Base-by-base conservation (phyloP, 2,329 filamentous ascomycete genomes). In the Orbilia ellipsospora region DNA sequence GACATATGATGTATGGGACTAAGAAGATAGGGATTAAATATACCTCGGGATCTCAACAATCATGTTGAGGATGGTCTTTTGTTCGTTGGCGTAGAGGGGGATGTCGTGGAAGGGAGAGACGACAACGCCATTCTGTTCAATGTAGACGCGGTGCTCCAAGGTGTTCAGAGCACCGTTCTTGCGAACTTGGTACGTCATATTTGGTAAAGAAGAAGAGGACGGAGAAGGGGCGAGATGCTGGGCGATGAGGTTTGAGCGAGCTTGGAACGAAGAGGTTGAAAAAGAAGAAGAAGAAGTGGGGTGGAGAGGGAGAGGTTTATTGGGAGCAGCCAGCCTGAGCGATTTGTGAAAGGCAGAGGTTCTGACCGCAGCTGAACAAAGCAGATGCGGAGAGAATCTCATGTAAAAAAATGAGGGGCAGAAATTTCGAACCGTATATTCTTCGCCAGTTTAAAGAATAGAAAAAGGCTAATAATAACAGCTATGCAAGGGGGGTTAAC, bases 71-170 rank as follows among this genome's bases (percentile, higher is more conserved):
- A 98, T 86, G 80, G 91, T 96, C 88, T 97, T 89, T 87, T 97
- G 77, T 57, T 80, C 78, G 74, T 99, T 97, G 90, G 94, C 94
- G 83, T 93, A 99, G 80, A 99, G 92, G 77, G 95, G 95, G 80
- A 99, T 93, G 83, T 99, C 95, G 87, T 99, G 95, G 89, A 97
- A 99, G 80, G 94, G 92, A 78, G 94, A 98, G 84, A 98, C 84
- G 80, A 92, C 92, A 79, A 92, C 86, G 86, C 94, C 95, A 91
- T 98, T 92, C 87, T 96, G 94, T 88, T 99, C 94, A 83, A 98
- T 90, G 89, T 91, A 99, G 85, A 97, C 90, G 83, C 95, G 92
- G 89, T 97, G 93, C 87, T 98, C 94, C 44, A 97, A 87, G 81
- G 95, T 98, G 88, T 97, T 91, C 81, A 93, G 89, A 81, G 92